A percentile compares a stretch with the other conserved stretches of the same genome.
Evolutionary conservation across 2,329 filamentous ascomycete genomes (phyloP).

Genomic region (Aureobasidium melanogenum): DNA sequence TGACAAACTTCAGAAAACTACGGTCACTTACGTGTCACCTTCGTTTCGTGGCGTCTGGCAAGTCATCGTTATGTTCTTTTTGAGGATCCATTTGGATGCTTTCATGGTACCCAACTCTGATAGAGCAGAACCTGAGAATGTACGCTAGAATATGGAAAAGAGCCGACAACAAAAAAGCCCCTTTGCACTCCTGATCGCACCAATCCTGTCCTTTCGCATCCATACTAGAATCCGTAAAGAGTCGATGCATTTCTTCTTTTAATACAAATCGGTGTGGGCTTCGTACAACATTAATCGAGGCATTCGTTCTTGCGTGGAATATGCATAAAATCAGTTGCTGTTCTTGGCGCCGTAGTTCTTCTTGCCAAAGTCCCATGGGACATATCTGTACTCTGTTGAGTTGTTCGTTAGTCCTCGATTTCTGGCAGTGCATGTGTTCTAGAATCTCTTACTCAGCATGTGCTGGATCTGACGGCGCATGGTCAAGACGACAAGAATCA

Average conservation of each 20-base stretch:
- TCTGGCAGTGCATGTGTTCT: not conserved
- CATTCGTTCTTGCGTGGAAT: not conserved
- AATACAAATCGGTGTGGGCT: not conserved
- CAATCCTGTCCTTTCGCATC: not conserved
- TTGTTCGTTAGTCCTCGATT: not conserved
- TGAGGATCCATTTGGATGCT: not conserved
- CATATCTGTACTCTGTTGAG: slow-evolving; percentile 22
- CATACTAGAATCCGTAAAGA: not conserved
- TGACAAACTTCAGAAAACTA: too few species aligned
- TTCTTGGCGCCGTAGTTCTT: slow-evolving; percentile 25
- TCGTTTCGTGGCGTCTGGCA: too few species aligned
- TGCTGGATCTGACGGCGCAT: slow-evolving; percentile 99
- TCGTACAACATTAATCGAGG: not conserved
- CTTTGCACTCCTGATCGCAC: not conserved
- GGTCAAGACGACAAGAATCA: slow-evolving; percentile 90
- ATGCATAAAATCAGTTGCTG: slow-evolving; percentile 13
- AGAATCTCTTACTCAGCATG: slow-evolving; percentile 90
- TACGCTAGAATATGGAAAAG: not conserved
- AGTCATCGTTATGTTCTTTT: too few species aligned
- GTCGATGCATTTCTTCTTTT: not conserved
- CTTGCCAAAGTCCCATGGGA: slow-evolving; percentile 33
- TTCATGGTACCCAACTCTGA: not conserved
- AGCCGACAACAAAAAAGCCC: not conserved
- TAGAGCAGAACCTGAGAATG: not conserved
- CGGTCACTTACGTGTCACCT: too few species aligned